A percentile compares a stretch with the other conserved stretches of the same genome.
These are phyloP conservation scores for Podospora pseudocomata DNA, from an alignment of 495 filamentous ascomycete genomes.

Conservation along the genomic window DNA sequence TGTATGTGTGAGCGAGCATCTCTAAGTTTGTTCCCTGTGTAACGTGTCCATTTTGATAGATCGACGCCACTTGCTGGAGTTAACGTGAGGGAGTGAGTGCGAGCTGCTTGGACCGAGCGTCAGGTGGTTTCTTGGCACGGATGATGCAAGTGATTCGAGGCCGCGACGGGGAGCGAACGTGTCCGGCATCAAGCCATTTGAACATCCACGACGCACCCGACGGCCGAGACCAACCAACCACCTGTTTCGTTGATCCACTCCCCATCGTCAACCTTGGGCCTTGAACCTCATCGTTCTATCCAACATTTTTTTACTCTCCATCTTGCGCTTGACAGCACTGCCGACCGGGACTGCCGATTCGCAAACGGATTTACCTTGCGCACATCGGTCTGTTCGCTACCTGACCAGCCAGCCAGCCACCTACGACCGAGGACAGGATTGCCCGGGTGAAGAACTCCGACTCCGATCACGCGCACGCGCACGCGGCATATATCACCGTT, in stretches of 20 bases:
- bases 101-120: neutral
- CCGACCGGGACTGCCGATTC: too few relatives aligned
- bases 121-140: neutral
- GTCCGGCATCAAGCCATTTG: constrained; percentile 5
- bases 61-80: neutral
- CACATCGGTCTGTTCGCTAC: too few relatives aligned
- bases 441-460: too few relatives aligned
- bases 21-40: neutral
- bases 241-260: neutral
- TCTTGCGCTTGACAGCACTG: too few relatives aligned
- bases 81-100: neutral
- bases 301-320: neutral
- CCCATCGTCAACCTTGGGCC: neutral
- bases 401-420: too few relatives aligned
- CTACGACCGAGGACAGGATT: too few relatives aligned
- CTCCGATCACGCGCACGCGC: too few relatives aligned
- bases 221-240: neutral
- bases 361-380: neutral
- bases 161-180: too few relatives aligned
- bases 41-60: neutral
- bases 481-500: too few relatives aligned
- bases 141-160: neutral
- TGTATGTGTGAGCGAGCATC: neutral
- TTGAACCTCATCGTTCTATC: neutral
- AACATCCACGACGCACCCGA: neutral